Conservation (phyloP, 78 protist genomes). For the Corallochytrium limacisporum region DNA sequence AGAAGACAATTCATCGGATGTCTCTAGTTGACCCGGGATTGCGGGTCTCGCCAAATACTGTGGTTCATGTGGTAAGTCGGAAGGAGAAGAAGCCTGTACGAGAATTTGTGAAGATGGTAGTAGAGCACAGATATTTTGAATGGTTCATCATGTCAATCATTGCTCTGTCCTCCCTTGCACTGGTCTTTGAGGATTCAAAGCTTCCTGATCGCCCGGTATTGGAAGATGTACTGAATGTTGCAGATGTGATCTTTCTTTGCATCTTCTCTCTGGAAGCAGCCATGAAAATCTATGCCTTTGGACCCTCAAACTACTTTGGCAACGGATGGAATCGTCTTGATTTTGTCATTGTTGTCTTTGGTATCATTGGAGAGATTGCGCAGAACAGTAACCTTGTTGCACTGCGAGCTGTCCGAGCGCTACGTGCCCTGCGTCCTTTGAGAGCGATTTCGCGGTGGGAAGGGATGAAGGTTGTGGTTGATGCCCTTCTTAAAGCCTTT, state of each 20-base stretch:
- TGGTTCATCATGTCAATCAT: too few relatives aligned
- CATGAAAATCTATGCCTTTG: neutral
- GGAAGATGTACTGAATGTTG: neutral
- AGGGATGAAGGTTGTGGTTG: constrained; percentile 8
- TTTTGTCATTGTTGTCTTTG: neutral
- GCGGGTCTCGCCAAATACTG: too few relatives aligned
- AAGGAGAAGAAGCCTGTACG: too few relatives aligned
- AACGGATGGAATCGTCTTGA: constrained; percentile 13
- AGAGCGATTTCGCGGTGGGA: neutral
- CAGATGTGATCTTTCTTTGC: neutral
- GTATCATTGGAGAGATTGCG: neutral
- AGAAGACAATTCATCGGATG: too few relatives aligned
- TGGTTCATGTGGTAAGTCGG: too few relatives aligned
- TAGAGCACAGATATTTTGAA: too few relatives aligned
- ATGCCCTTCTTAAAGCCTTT: neutral
- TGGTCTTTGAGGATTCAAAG: too few relatives aligned
- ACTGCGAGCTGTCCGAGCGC: neutral
- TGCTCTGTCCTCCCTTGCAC: too few relatives aligned
- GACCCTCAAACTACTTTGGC: neutral
- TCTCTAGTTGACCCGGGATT: too few relatives aligned
- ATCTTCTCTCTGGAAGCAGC: constrained; percentile 10
- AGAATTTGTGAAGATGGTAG: too few relatives aligned
- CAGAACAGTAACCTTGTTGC: neutral
- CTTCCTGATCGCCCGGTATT: too few relatives aligned
- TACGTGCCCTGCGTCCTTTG: neutral